These are phyloP conservation scores for Boletellus ananas DNA, from an alignment of 768 basidiomycete species.

Conservation along the genomic window DNA sequence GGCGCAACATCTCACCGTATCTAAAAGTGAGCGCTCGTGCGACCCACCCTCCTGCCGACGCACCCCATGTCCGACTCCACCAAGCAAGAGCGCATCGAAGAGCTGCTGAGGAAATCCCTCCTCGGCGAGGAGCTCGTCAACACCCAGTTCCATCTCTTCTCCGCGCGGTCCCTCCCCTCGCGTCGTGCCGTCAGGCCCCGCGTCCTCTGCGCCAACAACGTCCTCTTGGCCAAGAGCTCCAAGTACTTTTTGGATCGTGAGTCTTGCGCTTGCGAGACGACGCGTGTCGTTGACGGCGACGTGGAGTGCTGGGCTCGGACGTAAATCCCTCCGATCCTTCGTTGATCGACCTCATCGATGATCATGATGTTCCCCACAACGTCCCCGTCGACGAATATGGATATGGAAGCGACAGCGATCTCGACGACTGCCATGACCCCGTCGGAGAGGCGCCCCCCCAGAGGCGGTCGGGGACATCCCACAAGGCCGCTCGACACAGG, in stretches of 20 bases:
- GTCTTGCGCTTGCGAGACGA: background rate
- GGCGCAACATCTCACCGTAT: background rate
- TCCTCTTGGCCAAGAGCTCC: constrained; percentile 24
- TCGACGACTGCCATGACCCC: constrained; percentile 20
- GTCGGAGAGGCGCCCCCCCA: too few species aligned
- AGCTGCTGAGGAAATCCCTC: constrained; percentile 22
- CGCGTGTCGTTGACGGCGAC: too few species aligned
- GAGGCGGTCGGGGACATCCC: background rate
- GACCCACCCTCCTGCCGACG: background rate
- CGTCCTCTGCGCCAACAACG: constrained; percentile 27
- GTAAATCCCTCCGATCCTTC: constrained; percentile 8
- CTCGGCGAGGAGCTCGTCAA: constrained; percentile 28
- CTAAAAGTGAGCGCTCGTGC: background rate
- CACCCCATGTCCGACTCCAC: constrained; percentile 9
- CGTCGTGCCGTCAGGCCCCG: constrained; percentile 17
- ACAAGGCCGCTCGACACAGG: background rate
- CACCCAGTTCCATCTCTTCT: constrained; percentile 32
- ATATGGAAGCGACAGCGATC: constrained; percentile 34
- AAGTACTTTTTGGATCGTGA: constrained; percentile 27
- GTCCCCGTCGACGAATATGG: constrained; percentile 23
- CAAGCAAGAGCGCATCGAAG: constrained; percentile 16
- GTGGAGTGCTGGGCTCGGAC: constrained; percentile 16
- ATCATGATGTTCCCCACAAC: constrained; percentile 6
- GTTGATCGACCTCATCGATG: constrained; percentile 12
- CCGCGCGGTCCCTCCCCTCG: constrained; percentile 11